Evolutionary conservation across 169 alveolate genomes (phyloP), one percentile per base, ranked within the genome.

Genomic region (Toxoplasma gondii): DNA sequence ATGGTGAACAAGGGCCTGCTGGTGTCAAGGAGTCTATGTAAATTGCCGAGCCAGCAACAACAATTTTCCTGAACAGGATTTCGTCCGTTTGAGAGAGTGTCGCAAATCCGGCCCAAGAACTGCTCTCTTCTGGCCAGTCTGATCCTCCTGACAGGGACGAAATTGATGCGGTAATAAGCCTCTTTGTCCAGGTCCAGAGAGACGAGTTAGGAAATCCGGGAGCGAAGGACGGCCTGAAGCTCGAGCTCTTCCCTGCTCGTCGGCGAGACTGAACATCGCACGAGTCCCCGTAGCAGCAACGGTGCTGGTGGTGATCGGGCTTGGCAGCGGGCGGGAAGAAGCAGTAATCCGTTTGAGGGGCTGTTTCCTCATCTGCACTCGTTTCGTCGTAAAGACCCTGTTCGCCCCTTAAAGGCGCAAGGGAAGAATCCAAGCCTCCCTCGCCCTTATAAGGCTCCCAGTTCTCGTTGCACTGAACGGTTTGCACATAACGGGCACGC

Each of bases 401-500:
- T 44, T 78, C 87, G 0, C 87, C 87, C 24, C 87, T 41, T 19
- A 78, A 39, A 34, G 87, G 87, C 45, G 45, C 87, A 7, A 78
- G 87, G 0, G 87, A 39, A 34, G 87, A 24, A 0, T 39, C 87
- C 87, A 78, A 19, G 41, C 87, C 87, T 31, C 87, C 87, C 45
- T 34, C 53, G 45, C 87, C 87, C 41, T 53, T 22, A 27, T 27
- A n/a, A 7, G 90, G 90, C 69, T 41, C 58, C 90, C 90, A 82
- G 27, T 82, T 17, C 24, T 82, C 67, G 38, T 82, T n/a, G 90
- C 90, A 82, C 38, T 39, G 90, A 45, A 82, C 67, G 38, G 90
- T 82, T 36, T 82, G 90, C 24, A 82, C 54, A 29, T 49, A 49
- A 41, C 90, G 90, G 22, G 90, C 90, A 27, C 90, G 34, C 90